These are phyloP conservation scores for Botryotinia narcissicola DNA, from an alignment of 2,329 filamentous ascomycete genomes.

Conservation along the genomic window DNA sequence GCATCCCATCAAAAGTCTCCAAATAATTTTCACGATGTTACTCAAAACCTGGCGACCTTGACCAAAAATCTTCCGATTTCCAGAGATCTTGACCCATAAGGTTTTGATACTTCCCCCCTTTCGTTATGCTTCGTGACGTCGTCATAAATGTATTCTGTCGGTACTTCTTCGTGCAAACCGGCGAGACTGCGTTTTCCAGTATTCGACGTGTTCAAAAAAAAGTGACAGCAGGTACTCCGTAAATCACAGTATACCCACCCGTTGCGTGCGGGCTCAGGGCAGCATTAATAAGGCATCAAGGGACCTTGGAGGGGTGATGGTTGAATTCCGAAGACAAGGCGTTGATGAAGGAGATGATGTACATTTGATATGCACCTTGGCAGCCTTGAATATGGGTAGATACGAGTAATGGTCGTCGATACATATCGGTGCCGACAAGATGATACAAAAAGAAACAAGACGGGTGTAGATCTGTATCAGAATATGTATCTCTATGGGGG, in stretches of 20 bases:
- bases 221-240: neutral
- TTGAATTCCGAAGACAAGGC: slow-evolving; percentile 9
- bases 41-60: slow-evolving; percentile 5
- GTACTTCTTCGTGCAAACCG: slow-evolving; percentile 15
- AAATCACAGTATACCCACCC: slow-evolving; percentile 6
- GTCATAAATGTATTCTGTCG: slow-evolving; percentile 1
- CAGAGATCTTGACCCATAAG: neutral
- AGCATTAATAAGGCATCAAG: neutral
- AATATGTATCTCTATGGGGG: neutral
- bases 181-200: neutral
- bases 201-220: slow-evolving; percentile 10
- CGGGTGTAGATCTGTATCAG: neutral
- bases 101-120: neutral
- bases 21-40: neutral
- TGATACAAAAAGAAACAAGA: neutral
- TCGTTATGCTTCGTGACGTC: slow-evolving; percentile 9
- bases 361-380: slow-evolving; percentile 15
- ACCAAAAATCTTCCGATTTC: neutral
- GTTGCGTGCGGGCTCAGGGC: neutral
- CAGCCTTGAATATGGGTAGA: slow-evolving; percentile 2
- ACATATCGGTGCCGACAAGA: neutral
- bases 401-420: slow-evolving; percentile 5
- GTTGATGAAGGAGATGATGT: slow-evolving; percentile 14
- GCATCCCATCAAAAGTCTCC: neutral
- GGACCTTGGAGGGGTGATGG: neutral